These are phyloP conservation scores for Botrytis sinoallii DNA, from an alignment of 2,329 filamentous ascomycete genomes.

Conservation along the genomic window DNA sequence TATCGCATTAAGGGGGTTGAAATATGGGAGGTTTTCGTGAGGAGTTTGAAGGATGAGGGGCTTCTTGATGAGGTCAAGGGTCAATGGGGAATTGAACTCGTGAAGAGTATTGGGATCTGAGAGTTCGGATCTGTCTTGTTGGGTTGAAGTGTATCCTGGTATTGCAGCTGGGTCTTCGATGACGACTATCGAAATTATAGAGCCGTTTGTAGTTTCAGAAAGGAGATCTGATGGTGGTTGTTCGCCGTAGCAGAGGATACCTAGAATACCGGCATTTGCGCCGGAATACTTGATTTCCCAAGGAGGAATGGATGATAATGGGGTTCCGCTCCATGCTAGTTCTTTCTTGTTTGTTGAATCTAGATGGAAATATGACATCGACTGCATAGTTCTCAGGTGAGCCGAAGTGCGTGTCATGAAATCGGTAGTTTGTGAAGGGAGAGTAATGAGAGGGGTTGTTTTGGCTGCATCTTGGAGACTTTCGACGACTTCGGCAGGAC, in stretches of 20 bases:
- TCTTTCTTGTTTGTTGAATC: conserved; percentile 28
- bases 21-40: conserved; percentile 58
- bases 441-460: conserved; percentile 44
- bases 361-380: conserved; percentile 75
- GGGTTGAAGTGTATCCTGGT: conserved; percentile 33
- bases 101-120: background rate
- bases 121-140: background rate
- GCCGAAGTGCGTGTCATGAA: conserved; percentile 57
- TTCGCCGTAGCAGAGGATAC: conserved; percentile 65
- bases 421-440: conserved; percentile 60
- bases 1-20: conserved; percentile 52
- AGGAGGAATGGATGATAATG: conserved; percentile 56
- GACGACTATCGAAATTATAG: conserved; percentile 63
- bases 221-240: conserved; percentile 57
- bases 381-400: conserved; percentile 70
- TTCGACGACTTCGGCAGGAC: conserved; percentile 55
- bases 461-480: conserved; percentile 45
- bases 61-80: conserved; percentile 19
- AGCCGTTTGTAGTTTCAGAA: conserved; percentile 65
- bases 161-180: conserved; percentile 55
- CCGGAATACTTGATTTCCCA: conserved; percentile 61
- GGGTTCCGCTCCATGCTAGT: conserved; percentile 48
- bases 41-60: conserved; percentile 41
- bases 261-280: conserved; percentile 52
- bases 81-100: background rate